Base-by-base conservation (phyloP, 2,329 filamentous ascomycete genomes). In the Aureobasidium subglaciale region DNA sequence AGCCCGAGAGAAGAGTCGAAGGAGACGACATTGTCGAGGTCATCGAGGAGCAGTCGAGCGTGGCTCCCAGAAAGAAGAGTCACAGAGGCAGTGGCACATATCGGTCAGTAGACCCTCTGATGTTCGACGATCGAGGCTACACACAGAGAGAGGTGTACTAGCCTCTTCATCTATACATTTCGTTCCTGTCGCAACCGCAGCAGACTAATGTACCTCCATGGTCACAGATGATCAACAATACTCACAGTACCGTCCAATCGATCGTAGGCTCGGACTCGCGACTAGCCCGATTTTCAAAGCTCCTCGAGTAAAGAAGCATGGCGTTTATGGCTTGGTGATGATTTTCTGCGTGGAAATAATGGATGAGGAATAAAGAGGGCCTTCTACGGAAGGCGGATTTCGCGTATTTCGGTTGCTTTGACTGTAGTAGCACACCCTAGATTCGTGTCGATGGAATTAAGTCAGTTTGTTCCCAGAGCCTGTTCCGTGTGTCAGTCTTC, bases 1-100 rank as follows among this genome's bases (percentile, higher is more conserved):
- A 77, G 45, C 72, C 76, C 41, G 68, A 68, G 61, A 62, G 66
- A 58, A 68, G 71, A 58, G 75, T 77, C 15, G 73, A 72, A 40
- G 70, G 73, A 37, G 78, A 79, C 46, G 77, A 81, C 65, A 70
- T 81, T n/a, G 75, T 82, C 2, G 78, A 82, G 66, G 80, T 83
- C 8, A 75, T 79, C 57, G 80, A 83, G 66, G 80, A 82, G 66
- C 72, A 77, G 55, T 76, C 75, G 5, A 68, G 70, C 16, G 70
- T 75, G 61, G 70, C 67, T 43, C 67, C 70, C 45, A 65, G 64
- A 59, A 67, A 68, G 58, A 70, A 69, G 46, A 71, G 69, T 53
- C 66, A 71, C 55, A 65, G 68, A 50, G 68, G 69, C 56, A 66
- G 64, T 25, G 63, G 71, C 55, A 72, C 74, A 13, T 80, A 78